Conservation (phyloP, 164 flowering plant genomes). For the Cinnamomum chago region DNA sequence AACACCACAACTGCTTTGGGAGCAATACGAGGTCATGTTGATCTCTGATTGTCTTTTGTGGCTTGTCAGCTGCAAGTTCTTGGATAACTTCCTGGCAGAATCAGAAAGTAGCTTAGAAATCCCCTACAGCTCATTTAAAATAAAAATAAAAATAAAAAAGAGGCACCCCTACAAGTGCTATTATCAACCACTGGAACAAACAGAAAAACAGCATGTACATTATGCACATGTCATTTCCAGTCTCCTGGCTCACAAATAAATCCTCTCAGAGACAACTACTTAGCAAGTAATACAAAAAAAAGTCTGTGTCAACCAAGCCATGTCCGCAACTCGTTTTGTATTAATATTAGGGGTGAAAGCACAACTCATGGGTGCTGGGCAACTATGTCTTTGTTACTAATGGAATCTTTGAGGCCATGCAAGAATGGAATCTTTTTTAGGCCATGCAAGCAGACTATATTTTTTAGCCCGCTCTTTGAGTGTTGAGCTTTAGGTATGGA, state of each 20-base stretch:
- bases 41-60: conserved; percentile 36
- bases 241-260: neutral
- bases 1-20: conserved; percentile 84
- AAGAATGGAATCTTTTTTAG: no score
- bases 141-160: neutral
- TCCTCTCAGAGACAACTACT: no score
- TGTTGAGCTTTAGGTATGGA: no score
- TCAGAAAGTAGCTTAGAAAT: neutral
- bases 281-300: no score
- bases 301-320: neutral
- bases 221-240: neutral
- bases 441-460: no score
- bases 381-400: no score
- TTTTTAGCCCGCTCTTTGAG: no score
- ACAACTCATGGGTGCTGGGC: no score
- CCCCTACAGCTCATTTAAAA: neutral
- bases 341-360: no score
- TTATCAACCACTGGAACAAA: neutral
- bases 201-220: neutral
- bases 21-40: conserved; percentile 45
- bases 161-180: neutral
- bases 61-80: conserved; percentile 37
- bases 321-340: neutral
- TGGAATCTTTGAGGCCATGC: no score
- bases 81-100: conserved; percentile 35